Evolutionary conservation across 768 basidiomycete genomes (phyloP).

Genomic region (Leccinum broughii): DNA sequence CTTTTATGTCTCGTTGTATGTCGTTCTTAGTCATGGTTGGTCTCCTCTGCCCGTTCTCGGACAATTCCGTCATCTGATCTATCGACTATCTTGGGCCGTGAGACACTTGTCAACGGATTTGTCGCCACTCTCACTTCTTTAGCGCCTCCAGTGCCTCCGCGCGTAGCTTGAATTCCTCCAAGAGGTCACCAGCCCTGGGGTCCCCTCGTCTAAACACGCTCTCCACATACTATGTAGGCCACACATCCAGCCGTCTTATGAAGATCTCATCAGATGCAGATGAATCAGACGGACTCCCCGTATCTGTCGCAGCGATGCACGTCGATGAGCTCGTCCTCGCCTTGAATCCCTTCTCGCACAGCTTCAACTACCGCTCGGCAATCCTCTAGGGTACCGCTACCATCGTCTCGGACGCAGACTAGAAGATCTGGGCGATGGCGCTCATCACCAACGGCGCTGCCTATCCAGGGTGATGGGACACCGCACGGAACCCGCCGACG

Average conservation of each 20-base stretch:
- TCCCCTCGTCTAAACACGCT: too few relatives aligned
- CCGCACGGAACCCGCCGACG: conserved; percentile 21
- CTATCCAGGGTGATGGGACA: conserved; percentile 26
- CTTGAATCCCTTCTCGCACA: conserved; percentile 26
- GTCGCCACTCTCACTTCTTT: too few relatives aligned
- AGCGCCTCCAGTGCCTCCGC: too few relatives aligned
- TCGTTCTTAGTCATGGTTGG: too few relatives aligned
- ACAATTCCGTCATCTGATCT: too few relatives aligned
- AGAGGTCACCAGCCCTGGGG: too few relatives aligned
- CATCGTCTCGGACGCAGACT: conserved; percentile 16
- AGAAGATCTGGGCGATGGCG: conserved; percentile 28
- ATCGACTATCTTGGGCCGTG: too few relatives aligned
- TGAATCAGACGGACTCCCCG: conserved; percentile 12
- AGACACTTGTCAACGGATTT: too few relatives aligned
- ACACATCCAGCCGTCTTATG: conserved; percentile 29
- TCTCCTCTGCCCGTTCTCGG: too few relatives aligned
- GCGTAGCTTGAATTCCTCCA: too few relatives aligned
- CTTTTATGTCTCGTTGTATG: too few relatives aligned
- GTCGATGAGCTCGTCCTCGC: conserved; percentile 26
- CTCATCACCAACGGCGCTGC: conserved; percentile 23
- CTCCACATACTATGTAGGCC: conserved; percentile 9
- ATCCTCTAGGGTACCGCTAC: conserved; percentile 23
- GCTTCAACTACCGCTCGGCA: conserved; percentile 29
- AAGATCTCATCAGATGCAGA: conserved; percentile 14
- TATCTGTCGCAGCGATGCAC: conserved; percentile 27